phyloP scores from a whole-genome alignment of 2,329 filamentous ascomycete species.

The Coccinonectria pachysandricola region DNA sequence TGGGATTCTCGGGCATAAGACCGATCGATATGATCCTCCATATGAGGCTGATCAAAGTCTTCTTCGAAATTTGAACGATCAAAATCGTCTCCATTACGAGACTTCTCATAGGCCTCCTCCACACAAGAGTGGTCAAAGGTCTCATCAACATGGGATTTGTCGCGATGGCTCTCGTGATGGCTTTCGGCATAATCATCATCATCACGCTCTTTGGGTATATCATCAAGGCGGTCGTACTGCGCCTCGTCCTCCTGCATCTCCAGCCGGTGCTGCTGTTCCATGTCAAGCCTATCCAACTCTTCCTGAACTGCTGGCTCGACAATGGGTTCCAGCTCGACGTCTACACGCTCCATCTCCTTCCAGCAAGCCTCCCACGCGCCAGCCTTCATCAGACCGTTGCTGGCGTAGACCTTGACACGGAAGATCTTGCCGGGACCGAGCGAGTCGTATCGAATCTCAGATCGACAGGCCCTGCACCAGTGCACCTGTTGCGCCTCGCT shows the following conservation, averaged over 20 bases:
- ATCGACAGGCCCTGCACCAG: conserved; percentile 47
- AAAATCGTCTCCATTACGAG: neutral
- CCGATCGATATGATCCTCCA: too few relatives aligned
- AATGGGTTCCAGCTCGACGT: conserved; percentile 78
- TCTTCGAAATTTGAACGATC: neutral
- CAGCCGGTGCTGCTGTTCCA: conserved; percentile 32
- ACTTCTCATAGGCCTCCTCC: neutral
- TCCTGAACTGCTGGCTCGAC: conserved; percentile 49
- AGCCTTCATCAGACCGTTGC: conserved; percentile 85
- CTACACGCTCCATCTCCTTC: conserved; percentile 97
- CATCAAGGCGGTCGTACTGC: conserved; percentile 16
- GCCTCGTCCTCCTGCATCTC: conserved; percentile 28
- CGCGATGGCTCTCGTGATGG: conserved; percentile 3
- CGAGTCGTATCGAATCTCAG: conserved; percentile 44
- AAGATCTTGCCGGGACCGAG: conserved; percentile 50
- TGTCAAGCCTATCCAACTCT: conserved; percentile 47
- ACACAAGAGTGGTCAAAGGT: neutral
- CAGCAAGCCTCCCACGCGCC: conserved; percentile 90
- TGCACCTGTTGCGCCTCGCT: conserved; percentile 29
- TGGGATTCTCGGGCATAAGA: too few relatives aligned
- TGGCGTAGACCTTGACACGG: conserved; percentile 81
- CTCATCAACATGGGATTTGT: neutral
- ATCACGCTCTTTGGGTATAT: conserved; percentile 17
- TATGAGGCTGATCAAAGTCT: neutral
- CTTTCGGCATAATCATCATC: conserved; percentile 14